phyloP scores from a whole-genome alignment of 2,329 filamentous ascomycete genomes.

The Fusarium oxysporum region DNA sequence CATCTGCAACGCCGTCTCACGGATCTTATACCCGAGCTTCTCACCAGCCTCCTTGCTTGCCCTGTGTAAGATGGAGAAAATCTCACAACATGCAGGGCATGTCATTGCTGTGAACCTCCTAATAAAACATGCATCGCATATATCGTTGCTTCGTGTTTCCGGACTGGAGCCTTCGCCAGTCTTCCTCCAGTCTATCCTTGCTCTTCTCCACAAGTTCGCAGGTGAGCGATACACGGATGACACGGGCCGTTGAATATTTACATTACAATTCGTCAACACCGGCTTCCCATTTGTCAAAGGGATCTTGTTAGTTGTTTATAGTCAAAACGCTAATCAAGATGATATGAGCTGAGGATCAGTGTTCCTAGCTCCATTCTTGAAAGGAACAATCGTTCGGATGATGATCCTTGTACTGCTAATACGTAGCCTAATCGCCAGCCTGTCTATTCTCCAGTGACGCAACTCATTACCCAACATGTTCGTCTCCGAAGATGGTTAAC shows the following conservation, averaged over 20 bases:
- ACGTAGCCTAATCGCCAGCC: neutral
- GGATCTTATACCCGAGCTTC: neutral
- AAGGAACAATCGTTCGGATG: neutral
- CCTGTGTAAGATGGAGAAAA: neutral
- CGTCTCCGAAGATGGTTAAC: neutral
- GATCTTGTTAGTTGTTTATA: neutral
- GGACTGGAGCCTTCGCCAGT: neutral
- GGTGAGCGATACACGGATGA: constrained; percentile 10
- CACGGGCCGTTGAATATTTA: constrained; percentile 10
- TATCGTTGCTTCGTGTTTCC: constrained; percentile 6
- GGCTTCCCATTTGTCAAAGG: constrained; percentile 5
- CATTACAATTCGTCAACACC: constrained; percentile 10
- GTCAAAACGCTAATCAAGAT: constrained; percentile 5
- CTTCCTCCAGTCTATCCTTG: neutral
- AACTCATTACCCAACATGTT: constrained; percentile 2
- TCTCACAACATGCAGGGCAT: neutral
- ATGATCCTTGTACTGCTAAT: neutral
- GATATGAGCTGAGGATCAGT: neutral
- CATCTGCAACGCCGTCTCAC: neutral
- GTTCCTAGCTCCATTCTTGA: neutral
- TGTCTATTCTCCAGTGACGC: neutral
- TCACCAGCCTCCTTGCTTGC: constrained; percentile 7
- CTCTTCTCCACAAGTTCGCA: constrained; percentile 10
- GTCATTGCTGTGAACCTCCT: neutral
- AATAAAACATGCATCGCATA: constrained; percentile 33